Conservation (phyloP, 2,329 filamentous ascomycete species). For the Penicillium sp. region DNA sequence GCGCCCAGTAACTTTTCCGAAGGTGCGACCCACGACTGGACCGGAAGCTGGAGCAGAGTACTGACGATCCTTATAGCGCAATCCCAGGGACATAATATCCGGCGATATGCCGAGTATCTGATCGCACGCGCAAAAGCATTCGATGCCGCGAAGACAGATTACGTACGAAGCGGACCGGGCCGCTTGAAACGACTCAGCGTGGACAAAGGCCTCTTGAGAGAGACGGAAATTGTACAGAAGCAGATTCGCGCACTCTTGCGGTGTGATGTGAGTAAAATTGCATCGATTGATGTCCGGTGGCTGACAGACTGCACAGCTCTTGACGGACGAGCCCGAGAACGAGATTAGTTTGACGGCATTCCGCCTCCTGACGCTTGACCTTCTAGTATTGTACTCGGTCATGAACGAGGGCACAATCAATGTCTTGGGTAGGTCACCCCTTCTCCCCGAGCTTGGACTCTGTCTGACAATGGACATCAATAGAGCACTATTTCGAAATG, state of each 20-base stretch:
- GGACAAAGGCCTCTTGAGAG: conserved; percentile 85
- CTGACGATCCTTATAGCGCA: conserved; percentile 61
- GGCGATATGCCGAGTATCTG: conserved; percentile 84
- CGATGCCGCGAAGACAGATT: conserved; percentile 80
- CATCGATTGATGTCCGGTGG: not conserved
- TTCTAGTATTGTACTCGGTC: conserved; percentile 85
- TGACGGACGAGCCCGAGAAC: conserved; percentile 85
- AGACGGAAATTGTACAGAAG: conserved; percentile 84
- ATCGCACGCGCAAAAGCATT: conserved; percentile 76
- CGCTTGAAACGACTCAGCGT: conserved; percentile 80
- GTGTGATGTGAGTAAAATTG: conserved; percentile 67
- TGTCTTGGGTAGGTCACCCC: conserved; percentile 66
- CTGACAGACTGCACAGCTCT: conserved; percentile 54
- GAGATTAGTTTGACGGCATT: conserved; percentile 96
- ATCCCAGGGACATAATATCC: conserved; percentile 90
- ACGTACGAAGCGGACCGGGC: conserved; percentile 76
- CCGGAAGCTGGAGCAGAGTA: conserved; percentile 12
- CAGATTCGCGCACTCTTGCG: conserved; percentile 81
- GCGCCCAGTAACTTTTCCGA: conserved; percentile 89
- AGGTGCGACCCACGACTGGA: conserved; percentile 54
- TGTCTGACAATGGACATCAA: conserved; percentile 9
- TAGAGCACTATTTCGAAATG: conserved; percentile 98
- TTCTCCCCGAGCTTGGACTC: not conserved
- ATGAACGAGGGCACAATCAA: conserved; percentile 98
- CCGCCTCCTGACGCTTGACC: conserved; percentile 80